These are phyloP conservation scores for Entomortierella beljakovae DNA, from an alignment of 192 early-diverging fungal genomes.

Conservation along the genomic window DNA sequence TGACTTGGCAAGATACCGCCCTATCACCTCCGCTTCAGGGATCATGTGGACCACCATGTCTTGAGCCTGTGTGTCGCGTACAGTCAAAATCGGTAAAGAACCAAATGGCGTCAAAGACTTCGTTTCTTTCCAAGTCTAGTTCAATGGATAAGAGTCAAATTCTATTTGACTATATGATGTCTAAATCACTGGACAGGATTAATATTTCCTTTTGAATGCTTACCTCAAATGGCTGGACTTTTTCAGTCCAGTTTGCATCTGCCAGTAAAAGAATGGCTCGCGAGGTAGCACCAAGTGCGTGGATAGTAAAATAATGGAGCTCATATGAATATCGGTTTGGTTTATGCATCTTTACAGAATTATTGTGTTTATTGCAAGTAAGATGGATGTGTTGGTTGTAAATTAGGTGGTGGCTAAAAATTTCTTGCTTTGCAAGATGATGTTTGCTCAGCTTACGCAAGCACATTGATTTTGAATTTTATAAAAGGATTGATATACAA, in stretches of 20 bases:
- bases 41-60: background rate
- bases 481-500: too few relatives aligned
- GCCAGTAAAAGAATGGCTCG: slow-evolving; percentile 22
- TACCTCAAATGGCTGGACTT: slow-evolving; percentile 28
- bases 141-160: too few relatives aligned
- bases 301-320: slow-evolving; percentile 32
- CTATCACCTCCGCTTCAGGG: slow-evolving; percentile 40
- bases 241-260: slow-evolving; percentile 18
- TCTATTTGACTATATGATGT: too few relatives aligned
- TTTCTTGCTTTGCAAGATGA: too few relatives aligned
- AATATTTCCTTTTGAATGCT: too few relatives aligned
- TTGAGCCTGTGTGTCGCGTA: slow-evolving; percentile 42
- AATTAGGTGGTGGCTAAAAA: too few relatives aligned
- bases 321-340: background rate
- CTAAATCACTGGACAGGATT: too few relatives aligned
- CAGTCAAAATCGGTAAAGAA: slow-evolving; percentile 55
- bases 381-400: background rate
- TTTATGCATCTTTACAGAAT: too few relatives aligned
- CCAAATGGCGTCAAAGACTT: slow-evolving; percentile 57
- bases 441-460: too few relatives aligned
- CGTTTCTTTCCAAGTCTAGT: slow-evolving; percentile 53
- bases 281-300: slow-evolving; percentile 24
- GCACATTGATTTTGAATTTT: too few relatives aligned
- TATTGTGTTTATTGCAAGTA: background rate
- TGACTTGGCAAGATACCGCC: slow-evolving; percentile 24